phyloP scores from a whole-genome alignment of 805 yeast genomes.

The Starmerella sp. region DNA sequence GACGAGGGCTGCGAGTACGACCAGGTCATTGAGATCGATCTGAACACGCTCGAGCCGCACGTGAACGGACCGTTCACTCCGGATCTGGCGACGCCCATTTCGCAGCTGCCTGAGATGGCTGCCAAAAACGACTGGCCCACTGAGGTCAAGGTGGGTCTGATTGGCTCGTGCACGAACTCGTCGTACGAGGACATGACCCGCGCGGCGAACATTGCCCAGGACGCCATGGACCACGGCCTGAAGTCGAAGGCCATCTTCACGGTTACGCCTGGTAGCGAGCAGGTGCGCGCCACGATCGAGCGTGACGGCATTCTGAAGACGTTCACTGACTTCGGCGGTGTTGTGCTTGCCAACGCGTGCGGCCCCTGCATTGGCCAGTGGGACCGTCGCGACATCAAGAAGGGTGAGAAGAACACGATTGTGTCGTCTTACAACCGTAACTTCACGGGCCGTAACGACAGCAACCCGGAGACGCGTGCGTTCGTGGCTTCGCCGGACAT shows the following conservation, averaged over 20 bases:
- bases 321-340: conserved; percentile 84
- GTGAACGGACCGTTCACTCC: conserved; percentile 98
- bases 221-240: conserved; percentile 84
- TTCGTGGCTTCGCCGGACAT: conserved; percentile 95
- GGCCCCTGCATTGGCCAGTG: conserved; percentile 99
- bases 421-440: conserved; percentile 97
- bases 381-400: conserved; percentile 88
- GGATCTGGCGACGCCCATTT: conserved; percentile 91
- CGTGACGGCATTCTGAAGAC: conserved; percentile 88
- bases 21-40: conserved; percentile 81
- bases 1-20: conserved; percentile 92
- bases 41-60: conserved; percentile 84
- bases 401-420: conserved; percentile 92
- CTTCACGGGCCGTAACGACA: conserved; percentile 95
- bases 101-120: conserved; percentile 74
- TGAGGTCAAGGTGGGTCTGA: conserved; percentile 85
- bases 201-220: conserved; percentile 82
- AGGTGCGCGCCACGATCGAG: conserved; percentile 94
- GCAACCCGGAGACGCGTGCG: conserved; percentile 95
- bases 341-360: conserved; percentile 93
- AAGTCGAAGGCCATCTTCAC: conserved; percentile 85
- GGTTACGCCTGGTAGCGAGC: conserved; percentile 97
- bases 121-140: conserved; percentile 83
- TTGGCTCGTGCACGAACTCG: conserved; percentile 98
- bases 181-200: conserved; percentile 98